These are phyloP conservation scores for Colletotrichum musicola DNA, from an alignment of 2,329 filamentous ascomycete species.

Conservation along the genomic window DNA sequence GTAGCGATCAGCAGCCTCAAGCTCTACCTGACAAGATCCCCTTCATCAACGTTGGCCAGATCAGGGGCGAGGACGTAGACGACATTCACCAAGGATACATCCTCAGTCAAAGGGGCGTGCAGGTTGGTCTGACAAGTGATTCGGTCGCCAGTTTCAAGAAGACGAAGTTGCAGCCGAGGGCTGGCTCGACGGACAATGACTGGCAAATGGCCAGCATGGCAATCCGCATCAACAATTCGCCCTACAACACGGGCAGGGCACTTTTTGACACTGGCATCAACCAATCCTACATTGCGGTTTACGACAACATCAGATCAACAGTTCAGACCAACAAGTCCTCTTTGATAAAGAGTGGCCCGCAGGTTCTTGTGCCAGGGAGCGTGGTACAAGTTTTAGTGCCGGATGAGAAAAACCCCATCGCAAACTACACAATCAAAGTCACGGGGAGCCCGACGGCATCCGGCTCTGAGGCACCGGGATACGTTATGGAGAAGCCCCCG, in stretches of 20 bases:
- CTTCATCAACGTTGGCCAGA: not conserved
- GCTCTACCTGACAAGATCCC: not conserved
- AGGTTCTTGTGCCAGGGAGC: not conserved
- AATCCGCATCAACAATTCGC: constrained; percentile 6
- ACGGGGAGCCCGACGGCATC: not conserved
- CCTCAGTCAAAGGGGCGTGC: not conserved
- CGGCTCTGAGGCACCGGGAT: not conserved
- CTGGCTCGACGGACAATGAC: not conserved
- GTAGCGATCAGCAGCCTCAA: constrained; percentile 1
- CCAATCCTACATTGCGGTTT: constrained; percentile 4
- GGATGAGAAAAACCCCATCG: constrained; percentile 15
- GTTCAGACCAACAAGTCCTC: not conserved
- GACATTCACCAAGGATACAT: constrained; percentile 24
- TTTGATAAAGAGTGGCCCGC: not conserved
- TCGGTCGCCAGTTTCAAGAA: not conserved
- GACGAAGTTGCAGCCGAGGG: constrained; percentile 13
- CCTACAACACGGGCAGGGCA: constrained; percentile 6
- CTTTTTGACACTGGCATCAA: constrained; percentile 21
- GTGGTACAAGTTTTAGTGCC: constrained; percentile 9
- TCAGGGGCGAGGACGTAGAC: not conserved
- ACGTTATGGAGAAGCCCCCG: not conserved
- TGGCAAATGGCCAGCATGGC: constrained; percentile 27
- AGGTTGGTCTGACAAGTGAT: constrained; percentile 9
- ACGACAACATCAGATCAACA: not conserved
- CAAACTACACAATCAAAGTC: constrained; percentile 6